Conservation (phyloP, 2,329 filamentous ascomycete genomes). For the Diaporthe eres region DNA sequence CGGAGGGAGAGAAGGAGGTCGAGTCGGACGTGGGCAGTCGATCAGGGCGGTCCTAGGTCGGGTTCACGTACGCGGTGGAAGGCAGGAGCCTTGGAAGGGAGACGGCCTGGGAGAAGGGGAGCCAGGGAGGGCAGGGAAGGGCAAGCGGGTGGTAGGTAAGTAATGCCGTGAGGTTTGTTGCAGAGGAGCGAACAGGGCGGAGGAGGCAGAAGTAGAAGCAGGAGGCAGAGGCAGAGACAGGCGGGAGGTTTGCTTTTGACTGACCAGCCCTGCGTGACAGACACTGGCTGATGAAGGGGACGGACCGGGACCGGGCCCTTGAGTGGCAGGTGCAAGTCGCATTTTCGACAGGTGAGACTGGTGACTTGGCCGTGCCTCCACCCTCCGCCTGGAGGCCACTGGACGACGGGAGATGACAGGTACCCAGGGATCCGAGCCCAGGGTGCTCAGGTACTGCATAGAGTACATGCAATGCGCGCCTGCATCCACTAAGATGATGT, state of each 20-base stretch:
- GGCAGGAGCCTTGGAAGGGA: slow-evolving; percentile 13
- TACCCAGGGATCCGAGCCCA: slow-evolving; percentile 19
- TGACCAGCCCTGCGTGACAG: slow-evolving; percentile 24
- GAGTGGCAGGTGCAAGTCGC: slow-evolving; percentile 16
- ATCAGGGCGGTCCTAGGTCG: not conserved
- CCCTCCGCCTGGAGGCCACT: slow-evolving; percentile 8
- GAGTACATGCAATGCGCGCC: slow-evolving; percentile 10
- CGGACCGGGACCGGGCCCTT: slow-evolving; percentile 22
- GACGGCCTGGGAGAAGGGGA: slow-evolving; percentile 15
- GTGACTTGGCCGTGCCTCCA: slow-evolving; percentile 34
- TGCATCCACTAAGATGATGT: slow-evolving; percentile 27
- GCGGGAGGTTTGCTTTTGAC: slow-evolving; percentile 36
- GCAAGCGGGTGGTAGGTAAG: slow-evolving; percentile 2
- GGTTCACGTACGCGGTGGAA: not conserved
- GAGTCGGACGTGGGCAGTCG: not conserved
- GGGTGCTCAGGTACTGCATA: slow-evolving; percentile 10
- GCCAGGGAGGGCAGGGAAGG: not conserved
- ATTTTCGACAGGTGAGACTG: slow-evolving; percentile 28
- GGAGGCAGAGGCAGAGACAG: not conserved
- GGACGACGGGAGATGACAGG: slow-evolving; percentile 17
- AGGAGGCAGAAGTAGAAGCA: not conserved
- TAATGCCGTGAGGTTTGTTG: not conserved
- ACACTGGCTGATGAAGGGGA: slow-evolving; percentile 27
- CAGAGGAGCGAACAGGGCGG: slow-evolving; percentile 19
- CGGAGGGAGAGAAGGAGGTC: slow-evolving; percentile 3